Percentiles rank a stretch among this genome's conserved stretches.
phyloP scores from a whole-genome alignment of 129 eudicot genomes.

The Chrysanthemum lavandulifolium region DNA sequence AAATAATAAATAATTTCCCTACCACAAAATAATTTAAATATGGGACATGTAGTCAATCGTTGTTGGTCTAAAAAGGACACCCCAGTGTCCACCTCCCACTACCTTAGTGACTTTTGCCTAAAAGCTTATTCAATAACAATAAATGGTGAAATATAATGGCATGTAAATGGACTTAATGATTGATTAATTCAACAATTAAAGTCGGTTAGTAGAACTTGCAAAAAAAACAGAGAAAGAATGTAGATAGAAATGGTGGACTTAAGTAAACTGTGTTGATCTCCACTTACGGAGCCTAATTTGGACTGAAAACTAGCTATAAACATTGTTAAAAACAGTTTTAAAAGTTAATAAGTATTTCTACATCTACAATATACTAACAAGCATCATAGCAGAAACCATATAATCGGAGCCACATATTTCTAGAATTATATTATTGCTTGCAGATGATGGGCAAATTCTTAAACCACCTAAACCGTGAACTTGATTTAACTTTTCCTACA shows the following conservation, averaged over 20 bases:
- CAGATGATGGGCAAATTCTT: too few relatives aligned
- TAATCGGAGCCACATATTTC: conserved; percentile 6
- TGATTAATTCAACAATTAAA: neutral
- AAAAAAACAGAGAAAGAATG: neutral
- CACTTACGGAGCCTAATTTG: conserved; percentile 8
- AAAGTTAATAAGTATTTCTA: neutral
- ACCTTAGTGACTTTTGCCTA: neutral
- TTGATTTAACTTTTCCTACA: neutral
- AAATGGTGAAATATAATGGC: neutral
- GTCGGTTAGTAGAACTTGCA: conserved; percentile 12
- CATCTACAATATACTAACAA: neutral
- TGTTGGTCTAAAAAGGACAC: conserved; percentile 9
- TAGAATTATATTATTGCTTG: too few relatives aligned
- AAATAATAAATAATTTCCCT: conserved; percentile 17
- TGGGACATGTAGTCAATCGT: conserved; percentile 22
- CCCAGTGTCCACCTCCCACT: conserved; percentile 2
- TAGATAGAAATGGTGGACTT: conserved; percentile 3
- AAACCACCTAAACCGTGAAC: conserved; percentile 10
- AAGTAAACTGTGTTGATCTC: conserved; percentile 21
- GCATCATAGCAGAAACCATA: conserved; percentile 12
- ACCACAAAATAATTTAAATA: conserved; percentile 20
- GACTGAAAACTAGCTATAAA: neutral
- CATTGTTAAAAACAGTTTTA: neutral
- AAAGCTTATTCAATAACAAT: conserved; percentile 21
- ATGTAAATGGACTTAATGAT: neutral